phyloP scores from a whole-genome alignment of 2,329 filamentous ascomycete species.

The Neofusicoccum umdonicola region DNA sequence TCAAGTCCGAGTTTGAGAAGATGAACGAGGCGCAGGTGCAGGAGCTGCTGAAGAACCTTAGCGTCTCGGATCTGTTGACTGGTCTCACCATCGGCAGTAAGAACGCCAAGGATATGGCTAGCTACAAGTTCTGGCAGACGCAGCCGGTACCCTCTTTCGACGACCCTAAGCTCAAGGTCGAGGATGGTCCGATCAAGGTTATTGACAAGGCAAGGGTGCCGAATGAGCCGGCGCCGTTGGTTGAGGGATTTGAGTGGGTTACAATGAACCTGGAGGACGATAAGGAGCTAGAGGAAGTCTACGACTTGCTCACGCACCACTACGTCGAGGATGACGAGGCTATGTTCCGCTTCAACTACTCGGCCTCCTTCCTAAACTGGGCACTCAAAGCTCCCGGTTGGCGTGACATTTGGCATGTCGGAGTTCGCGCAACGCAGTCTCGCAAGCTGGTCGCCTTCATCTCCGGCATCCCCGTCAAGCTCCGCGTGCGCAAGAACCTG shows the following conservation, averaged over 20 bases:
- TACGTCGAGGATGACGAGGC: constrained; percentile 97
- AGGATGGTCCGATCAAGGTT: constrained; percentile 75
- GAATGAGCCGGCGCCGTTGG: constrained; percentile 70
- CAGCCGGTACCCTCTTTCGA: constrained; percentile 87
- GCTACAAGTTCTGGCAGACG: constrained; percentile 98
- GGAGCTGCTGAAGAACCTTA: constrained; percentile 60
- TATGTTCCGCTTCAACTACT: constrained; percentile 98
- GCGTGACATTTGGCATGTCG: constrained; percentile 92
- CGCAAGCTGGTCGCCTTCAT: constrained; percentile 93
- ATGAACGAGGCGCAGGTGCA: constrained; percentile 33
- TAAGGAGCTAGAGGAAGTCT: constrained; percentile 79
- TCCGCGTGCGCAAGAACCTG: constrained; percentile 74
- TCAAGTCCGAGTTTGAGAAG: constrained; percentile 36
- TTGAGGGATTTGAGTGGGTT: constrained; percentile 87
- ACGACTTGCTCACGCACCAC: constrained; percentile 85
- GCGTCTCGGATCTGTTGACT: constrained; percentile 70
- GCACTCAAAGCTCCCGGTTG: constrained; percentile 92
- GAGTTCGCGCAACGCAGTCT: constrained; percentile 79
- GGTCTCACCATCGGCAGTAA: constrained; percentile 74
- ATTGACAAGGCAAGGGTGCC: constrained; percentile 77
- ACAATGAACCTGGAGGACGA: constrained; percentile 81
- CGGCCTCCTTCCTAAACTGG: constrained; percentile 84
- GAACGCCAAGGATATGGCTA: constrained; percentile 93
- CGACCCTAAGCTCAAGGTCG: constrained; percentile 54
- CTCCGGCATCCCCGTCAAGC: constrained; percentile 81